Base-by-base conservation (phyloP, 1,139 yeast species). In the Saccharomycopsis phalli region DNA sequence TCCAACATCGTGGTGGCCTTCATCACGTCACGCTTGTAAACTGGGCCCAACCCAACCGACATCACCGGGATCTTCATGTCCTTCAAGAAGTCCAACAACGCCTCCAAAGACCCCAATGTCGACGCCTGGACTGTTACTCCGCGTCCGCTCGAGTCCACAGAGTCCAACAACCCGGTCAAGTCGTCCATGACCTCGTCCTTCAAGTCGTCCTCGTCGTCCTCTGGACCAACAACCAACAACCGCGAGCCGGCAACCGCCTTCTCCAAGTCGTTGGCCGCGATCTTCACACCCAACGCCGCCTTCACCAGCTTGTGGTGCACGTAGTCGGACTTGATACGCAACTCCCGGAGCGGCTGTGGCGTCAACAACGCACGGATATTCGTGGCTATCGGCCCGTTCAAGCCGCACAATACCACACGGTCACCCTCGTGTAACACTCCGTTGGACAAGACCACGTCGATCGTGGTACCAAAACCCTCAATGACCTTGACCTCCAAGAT, bases 111-210 rank as follows among this genome's bases (percentile, higher is more conserved):
- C 71, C 98, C 99, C 58, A 91, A 74, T 17, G 98, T 93, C 8
- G 96, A 87, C 0, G 98, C 97, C 67, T 93, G 99, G 34, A 93
- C 99, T 53, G 88, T 87, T 42, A 93, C 98, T 73, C 98, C 99
- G 57, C 73, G 76, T 55, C 98, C 98, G 36, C 88, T 73, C 50
- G 82, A 78, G 62, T 93, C 98, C 47, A 91, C 96, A 47, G 94
- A 83, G 61, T 87, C 97, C 55, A 91, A 70, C 53, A 91, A 70
- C 36, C 95, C 96, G 31, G 97, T 87, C 60, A 91, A 72, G 62
- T 91, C 99, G 56, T 91, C 96, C 98, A 93, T 93, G 47, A 91
- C 96, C 51, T 91, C 97, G 60, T 91, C 98, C 94, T 84, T 83
- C 53, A 91, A 59, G 46, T 91, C 97, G 46, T 93, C 98, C 65